A percentile compares a stretch with the other conserved stretches of the same genome.
Conservation (phyloP, 352 stramenopile genomes). For the Saprolegnia parasitica region DNA sequence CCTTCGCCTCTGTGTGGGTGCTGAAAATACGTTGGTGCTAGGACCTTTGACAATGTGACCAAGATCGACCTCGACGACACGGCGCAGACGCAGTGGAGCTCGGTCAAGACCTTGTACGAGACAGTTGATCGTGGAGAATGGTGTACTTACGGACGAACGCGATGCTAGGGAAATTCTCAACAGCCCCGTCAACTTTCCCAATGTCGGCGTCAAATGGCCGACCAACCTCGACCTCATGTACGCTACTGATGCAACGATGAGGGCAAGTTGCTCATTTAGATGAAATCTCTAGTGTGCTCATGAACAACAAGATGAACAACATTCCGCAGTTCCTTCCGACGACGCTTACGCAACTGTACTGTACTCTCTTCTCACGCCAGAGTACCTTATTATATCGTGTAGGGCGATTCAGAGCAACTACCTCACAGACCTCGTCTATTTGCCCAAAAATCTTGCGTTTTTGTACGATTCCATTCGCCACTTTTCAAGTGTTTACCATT, state of each 20-base stretch:
- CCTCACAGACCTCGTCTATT: not conserved
- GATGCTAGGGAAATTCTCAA: not conserved
- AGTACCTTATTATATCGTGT: not conserved
- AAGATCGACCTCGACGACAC: not conserved
- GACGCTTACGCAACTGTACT: not conserved
- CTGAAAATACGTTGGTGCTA: not conserved
- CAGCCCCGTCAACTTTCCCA: not conserved
- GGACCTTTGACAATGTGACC: not conserved
- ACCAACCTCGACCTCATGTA: not conserved
- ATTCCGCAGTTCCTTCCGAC: not conserved
- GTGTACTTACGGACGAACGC: no score
- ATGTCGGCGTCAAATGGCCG: not conserved
- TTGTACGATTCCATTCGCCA: not conserved
- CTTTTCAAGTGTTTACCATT: not conserved
- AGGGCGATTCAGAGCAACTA: not conserved
- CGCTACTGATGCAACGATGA: no score
- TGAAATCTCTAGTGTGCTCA: conserved; percentile 5
- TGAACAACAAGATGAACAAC: not conserved
- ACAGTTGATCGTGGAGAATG: not conserved
- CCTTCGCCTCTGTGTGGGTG: not conserved
- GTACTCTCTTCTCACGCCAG: not conserved
- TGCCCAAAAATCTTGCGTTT: not conserved
- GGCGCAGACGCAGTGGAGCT: not conserved
- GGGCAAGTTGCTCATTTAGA: not conserved
- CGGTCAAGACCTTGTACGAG: not conserved